Conservation (phyloP, 441 rosid genomes). For the Erysimum cheiri region DNA sequence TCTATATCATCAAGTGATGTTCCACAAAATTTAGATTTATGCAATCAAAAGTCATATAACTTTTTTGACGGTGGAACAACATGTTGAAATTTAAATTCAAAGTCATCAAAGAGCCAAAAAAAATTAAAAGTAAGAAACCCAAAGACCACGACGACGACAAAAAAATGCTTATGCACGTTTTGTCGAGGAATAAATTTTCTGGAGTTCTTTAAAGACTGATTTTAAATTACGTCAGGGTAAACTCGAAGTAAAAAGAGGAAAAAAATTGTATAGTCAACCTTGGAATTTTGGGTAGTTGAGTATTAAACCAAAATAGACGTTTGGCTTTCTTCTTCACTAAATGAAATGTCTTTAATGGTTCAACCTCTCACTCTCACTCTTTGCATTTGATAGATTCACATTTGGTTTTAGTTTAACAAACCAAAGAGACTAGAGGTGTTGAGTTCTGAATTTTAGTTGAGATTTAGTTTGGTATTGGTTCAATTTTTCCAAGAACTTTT, state of each 20-base stretch:
- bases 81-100: conserved; percentile 28
- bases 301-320: conserved; percentile 17
- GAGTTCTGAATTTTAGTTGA: not conserved
- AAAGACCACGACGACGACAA: conserved; percentile 29
- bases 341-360: conserved; percentile 30
- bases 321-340: conserved; percentile 26
- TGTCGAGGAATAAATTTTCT: conserved; percentile 12
- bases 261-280: not conserved
- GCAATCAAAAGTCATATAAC: conserved; percentile 8
- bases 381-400: not conserved
- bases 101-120: conserved; percentile 6
- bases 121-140: not conserved
- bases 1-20: not conserved
- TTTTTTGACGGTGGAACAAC: conserved; percentile 28
- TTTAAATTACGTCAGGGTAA: not conserved
- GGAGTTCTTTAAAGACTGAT: conserved; percentile 4
- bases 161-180: conserved; percentile 30
- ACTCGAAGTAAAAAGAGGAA: not conserved
- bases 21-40: conserved; percentile 1
- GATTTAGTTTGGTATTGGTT: not conserved
- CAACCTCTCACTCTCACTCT: conserved; percentile 19
- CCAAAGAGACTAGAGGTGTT: not conserved
- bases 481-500: not conserved
- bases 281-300: conserved; percentile 21
- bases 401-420: not conserved